A percentile compares a stretch with the other conserved stretches of the same genome.
Conservation (phyloP, 768 basidiomycete genomes). For the Pisolithus marmoratus region DNA sequence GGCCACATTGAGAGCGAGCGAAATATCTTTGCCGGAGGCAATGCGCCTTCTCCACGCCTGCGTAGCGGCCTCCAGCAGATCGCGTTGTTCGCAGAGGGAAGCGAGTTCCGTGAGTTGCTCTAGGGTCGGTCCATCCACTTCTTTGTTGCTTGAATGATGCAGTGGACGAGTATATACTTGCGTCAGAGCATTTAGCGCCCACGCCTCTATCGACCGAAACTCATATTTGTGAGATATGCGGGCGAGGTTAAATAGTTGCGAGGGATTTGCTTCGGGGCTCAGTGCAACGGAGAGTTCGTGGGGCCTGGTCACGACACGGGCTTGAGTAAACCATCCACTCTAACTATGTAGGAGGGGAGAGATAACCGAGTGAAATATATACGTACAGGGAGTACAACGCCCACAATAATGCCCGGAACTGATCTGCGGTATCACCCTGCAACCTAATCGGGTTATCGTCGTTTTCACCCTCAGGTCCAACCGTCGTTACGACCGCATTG, state of each 20-base stretch:
- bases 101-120: slow-evolving; percentile 48
- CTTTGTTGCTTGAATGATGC: slow-evolving; percentile 24
- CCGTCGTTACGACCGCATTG: slow-evolving; percentile 19
- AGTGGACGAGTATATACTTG: slow-evolving; percentile 28
- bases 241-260: slow-evolving; percentile 42
- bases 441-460: slow-evolving; percentile 48
- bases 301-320: slow-evolving; percentile 26
- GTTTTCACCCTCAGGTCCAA: slow-evolving; percentile 39
- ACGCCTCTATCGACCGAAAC: slow-evolving; percentile 39
- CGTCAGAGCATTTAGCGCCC: slow-evolving; percentile 39
- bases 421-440: slow-evolving; percentile 41
- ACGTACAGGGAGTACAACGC: slow-evolving; percentile 48
- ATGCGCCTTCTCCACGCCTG: slow-evolving; percentile 45
- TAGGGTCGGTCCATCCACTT: slow-evolving; percentile 33
- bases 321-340: no score
- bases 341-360: no score
- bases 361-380: slow-evolving; percentile 1
- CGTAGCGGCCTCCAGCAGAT: slow-evolving; percentile 38
- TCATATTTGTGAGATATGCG: slow-evolving; percentile 46
- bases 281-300: slow-evolving; percentile 42
- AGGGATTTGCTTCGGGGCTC: slow-evolving; percentile 36
- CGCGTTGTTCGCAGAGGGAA: slow-evolving; percentile 41
- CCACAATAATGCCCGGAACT: slow-evolving; percentile 51
- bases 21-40: slow-evolving; percentile 39
- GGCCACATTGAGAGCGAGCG: slow-evolving; percentile 40